Conservation (phyloP, 139 green algal genomes). For the Marvania coccoides region DNA sequence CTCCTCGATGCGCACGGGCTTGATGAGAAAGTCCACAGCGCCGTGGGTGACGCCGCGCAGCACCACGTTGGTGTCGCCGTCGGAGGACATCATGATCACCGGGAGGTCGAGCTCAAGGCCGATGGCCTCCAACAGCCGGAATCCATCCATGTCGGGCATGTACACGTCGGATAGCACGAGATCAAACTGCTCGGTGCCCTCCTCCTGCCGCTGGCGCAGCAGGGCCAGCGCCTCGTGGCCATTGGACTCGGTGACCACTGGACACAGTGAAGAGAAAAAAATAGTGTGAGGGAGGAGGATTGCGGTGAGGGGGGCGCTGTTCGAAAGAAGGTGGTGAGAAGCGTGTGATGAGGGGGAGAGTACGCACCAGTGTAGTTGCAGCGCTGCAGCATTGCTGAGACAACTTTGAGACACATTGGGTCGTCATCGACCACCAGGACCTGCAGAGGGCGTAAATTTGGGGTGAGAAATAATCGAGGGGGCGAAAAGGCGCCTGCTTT, state of each 20-base stretch:
- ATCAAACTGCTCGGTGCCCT: conserved; percentile 61
- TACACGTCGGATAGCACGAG: conserved; percentile 94
- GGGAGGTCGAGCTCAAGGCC: conserved; percentile 89
- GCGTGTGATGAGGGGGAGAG: too few species aligned
- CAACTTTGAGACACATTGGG: conserved; percentile 81
- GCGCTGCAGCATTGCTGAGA: conserved; percentile 79
- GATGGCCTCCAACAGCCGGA: conserved; percentile 87
- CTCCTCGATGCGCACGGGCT: conserved; percentile 94
- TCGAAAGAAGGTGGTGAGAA: neutral
- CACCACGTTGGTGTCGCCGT: conserved; percentile 83
- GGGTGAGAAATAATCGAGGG: too few species aligned
- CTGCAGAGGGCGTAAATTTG: conserved; percentile 24
- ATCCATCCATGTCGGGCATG: conserved; percentile 98
- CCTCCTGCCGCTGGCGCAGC: conserved; percentile 44
- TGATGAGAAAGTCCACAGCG: conserved; percentile 95
- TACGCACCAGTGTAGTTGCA: conserved; percentile 80
- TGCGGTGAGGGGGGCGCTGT: neutral
- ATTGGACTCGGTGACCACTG: conserved; percentile 46
- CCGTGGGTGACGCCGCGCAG: conserved; percentile 90
- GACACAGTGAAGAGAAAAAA: neutral
- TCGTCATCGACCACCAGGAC: conserved; percentile 94
- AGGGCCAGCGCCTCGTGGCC: conserved; percentile 50
- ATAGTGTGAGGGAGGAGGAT: neutral
- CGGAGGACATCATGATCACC: conserved; percentile 97
- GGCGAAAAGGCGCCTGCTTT: neutral